phyloP scores from a whole-genome alignment of 75 land plant species.

The Selaginella tamariscina region DNA sequence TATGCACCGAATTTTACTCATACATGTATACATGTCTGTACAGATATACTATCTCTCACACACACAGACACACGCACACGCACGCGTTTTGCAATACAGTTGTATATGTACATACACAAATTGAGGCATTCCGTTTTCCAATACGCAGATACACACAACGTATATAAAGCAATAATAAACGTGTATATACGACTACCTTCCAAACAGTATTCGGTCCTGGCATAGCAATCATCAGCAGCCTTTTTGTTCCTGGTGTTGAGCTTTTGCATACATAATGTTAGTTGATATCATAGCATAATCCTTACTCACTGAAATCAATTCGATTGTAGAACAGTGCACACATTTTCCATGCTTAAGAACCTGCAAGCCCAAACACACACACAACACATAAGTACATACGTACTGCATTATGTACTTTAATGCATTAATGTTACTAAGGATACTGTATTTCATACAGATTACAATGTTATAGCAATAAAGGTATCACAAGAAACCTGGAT shows the following conservation, averaged over 20 bases:
- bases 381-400: not conserved
- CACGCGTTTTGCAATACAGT: too few relatives aligned
- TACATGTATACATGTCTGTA: too few relatives aligned
- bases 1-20: too few relatives aligned
- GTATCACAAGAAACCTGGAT: conserved; percentile 84
- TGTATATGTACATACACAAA: too few relatives aligned
- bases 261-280: conserved; percentile 20
- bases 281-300: not conserved
- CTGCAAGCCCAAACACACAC: too few relatives aligned
- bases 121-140: too few relatives aligned
- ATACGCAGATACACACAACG: not conserved
- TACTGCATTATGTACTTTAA: not conserved
- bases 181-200: conserved; percentile 91
- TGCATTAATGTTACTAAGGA: too few relatives aligned
- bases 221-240: conserved; percentile 85
- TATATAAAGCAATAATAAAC: conserved; percentile 19
- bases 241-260: conserved; percentile 86
- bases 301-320: conserved; percentile 93
- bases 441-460: too few relatives aligned
- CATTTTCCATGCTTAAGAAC: conserved; percentile 78
- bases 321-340: conserved; percentile 77
- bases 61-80: too few relatives aligned
- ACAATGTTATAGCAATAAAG: too few relatives aligned
- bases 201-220: conserved; percentile 67
- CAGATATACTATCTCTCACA: too few relatives aligned